Base-by-base conservation (phyloP, 495 filamentous ascomycete species). In the Astrothelium subdiscretum region DNA sequence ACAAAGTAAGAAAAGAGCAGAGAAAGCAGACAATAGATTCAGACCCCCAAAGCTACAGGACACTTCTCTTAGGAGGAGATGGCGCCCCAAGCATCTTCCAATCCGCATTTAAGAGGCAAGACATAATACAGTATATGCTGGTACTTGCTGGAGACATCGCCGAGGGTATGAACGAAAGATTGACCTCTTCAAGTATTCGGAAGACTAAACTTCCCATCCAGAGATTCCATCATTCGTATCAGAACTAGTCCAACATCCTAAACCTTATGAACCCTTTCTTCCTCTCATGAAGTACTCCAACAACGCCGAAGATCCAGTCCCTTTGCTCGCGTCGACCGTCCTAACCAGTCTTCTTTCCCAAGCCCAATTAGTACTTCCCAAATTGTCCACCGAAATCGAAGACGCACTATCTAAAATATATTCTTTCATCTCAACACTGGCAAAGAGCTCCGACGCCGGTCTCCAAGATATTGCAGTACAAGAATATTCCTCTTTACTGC, bases 391-490 rank as follows among this genome's bases (percentile, higher is more conserved):
- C 4, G 73, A 81, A 27, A 88, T 88, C 38, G 80, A 87, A n/a
- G 81, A 87, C 67, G 91, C 94, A 27, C 79, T 97, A 43, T 87
- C 91, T n/a, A 79, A 89, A 69, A 78, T 97, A 32, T 92, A 92
- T 75, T 83, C 78, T 69, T 97, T 96, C 75, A 83, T 97, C 42
- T 86, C 90, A n/a, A 81, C 82, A 42, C 78, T 90, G 51, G 85
- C 88, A 59, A 89, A 90, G 75, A 90, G 84, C 70, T 80, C 89
- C 58, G 91, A 91, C 69, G 88, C 88, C 61, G 90, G 90, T 22
- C 80, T 96, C 24, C 94, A 97, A 73, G 95, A 99, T 69, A 96
- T 97, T 72, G 92, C 90, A 4, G 91, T 97, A 11, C 87, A 91
- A 71, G 84, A 90, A 71, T 94, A 95, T 74, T 96, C 95, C 32